Conservation (phyloP, 2,329 filamentous ascomycete genomes). For the Neurospora sp. region DNA sequence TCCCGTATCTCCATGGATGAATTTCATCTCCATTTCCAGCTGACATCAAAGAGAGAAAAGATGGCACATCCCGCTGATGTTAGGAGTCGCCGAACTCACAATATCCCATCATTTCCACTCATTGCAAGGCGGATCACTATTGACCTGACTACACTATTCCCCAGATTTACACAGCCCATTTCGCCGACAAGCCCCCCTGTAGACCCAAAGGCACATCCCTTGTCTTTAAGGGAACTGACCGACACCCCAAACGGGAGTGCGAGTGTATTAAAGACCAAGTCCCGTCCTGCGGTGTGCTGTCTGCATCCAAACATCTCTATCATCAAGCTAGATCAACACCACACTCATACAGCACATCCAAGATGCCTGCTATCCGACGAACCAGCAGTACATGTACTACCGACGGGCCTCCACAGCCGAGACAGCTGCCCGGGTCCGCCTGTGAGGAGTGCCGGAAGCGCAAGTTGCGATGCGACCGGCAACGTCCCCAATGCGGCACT, state of each 20-base stretch:
- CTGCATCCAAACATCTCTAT: neutral
- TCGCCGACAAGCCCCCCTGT: neutral
- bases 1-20: neutral
- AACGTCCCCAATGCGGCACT: constrained; percentile 14
- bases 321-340: neutral
- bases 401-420: constrained; percentile 7
- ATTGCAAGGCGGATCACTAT: neutral
- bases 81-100: neutral
- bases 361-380: constrained; percentile 12
- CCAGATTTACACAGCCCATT: neutral
- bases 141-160: neutral
- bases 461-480: constrained; percentile 18
- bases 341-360: neutral
- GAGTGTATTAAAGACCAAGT: neutral
- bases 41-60: neutral
- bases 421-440: constrained; percentile 16
- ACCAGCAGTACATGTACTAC: constrained; percentile 8
- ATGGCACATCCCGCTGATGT: neutral
- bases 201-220: neutral
- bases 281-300: neutral
- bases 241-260: neutral
- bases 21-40: neutral
- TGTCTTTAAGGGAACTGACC: neutral
- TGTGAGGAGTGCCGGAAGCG: constrained; percentile 20
- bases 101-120: neutral